Conservation (phyloP, 805 yeast genomes). For the Yamadazyma scolyti region DNA sequence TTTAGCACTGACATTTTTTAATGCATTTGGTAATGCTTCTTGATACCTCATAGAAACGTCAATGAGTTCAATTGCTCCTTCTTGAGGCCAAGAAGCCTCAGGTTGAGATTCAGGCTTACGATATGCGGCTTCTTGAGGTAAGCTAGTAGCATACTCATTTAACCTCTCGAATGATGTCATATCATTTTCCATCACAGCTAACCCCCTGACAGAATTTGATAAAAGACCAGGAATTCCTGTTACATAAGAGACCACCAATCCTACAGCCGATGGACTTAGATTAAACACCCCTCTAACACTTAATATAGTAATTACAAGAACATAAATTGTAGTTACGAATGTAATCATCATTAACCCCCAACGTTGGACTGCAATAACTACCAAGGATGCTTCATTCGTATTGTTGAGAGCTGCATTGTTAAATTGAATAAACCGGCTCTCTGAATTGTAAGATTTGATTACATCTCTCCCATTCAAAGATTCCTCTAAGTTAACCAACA, state of each 20-base stretch:
- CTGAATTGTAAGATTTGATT: slow-evolving; percentile 28
- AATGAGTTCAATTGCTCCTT: slow-evolving; percentile 45
- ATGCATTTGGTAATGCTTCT: slow-evolving; percentile 56
- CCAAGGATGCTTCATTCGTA: slow-evolving; percentile 32
- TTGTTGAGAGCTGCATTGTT: slow-evolving; percentile 22
- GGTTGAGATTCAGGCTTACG: slow-evolving; percentile 42
- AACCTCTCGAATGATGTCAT: slow-evolving; percentile 39
- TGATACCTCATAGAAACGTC: slow-evolving; percentile 54
- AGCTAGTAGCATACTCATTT: slow-evolving; percentile 43
- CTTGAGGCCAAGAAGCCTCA: slow-evolving; percentile 45
- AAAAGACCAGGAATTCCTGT: slow-evolving; percentile 29
- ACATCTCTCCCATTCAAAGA: slow-evolving; percentile 32
- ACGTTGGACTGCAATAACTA: slow-evolving; percentile 33
- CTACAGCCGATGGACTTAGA: slow-evolving; percentile 32
- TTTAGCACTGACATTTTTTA: slow-evolving; percentile 40
- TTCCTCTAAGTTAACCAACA: slow-evolving; percentile 34
- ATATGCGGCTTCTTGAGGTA: slow-evolving; percentile 68
- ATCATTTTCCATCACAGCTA: slow-evolving; percentile 35
- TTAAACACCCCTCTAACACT: slow-evolving; percentile 30
- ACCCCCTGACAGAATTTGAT: slow-evolving; percentile 25
- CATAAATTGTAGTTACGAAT: slow-evolving; percentile 10
- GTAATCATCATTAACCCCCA: slow-evolving; percentile 30
- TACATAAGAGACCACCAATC: slow-evolving; percentile 32
- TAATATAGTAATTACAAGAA: slow-evolving; percentile 24
- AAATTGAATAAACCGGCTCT: slow-evolving; percentile 19